Evolutionary conservation across 2,329 filamentous ascomycete genomes (phyloP).

Genomic region (Xylogone sp.): DNA sequence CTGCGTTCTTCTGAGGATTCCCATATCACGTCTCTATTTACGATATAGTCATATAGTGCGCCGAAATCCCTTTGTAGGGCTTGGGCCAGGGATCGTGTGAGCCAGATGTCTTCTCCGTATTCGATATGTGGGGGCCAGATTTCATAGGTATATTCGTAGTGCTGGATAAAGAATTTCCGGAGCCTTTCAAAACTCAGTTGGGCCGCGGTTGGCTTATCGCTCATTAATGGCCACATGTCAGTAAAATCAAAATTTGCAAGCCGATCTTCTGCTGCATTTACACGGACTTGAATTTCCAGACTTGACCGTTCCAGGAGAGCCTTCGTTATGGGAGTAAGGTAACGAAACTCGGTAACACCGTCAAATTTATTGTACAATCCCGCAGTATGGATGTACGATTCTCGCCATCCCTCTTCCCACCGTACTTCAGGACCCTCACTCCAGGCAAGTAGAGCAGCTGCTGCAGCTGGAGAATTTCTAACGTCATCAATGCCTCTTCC

Average conservation of each 20-base stretch:
- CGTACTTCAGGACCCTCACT: constrained; percentile 55
- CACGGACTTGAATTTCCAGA: constrained; percentile 57
- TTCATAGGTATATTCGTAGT: constrained; percentile 55
- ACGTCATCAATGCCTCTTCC: constrained; percentile 60
- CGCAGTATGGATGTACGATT: constrained; percentile 63
- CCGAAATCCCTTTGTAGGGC: constrained; percentile 64
- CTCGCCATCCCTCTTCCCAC: constrained; percentile 65
- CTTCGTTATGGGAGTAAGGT: constrained; percentile 57
- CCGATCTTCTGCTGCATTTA: constrained; percentile 59
- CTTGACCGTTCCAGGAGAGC: constrained; percentile 59
- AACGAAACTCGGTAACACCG: constrained; percentile 49
- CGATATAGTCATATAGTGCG: constrained; percentile 66
- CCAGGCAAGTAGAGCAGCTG: constrained; percentile 62
- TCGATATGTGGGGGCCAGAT: constrained; percentile 53
- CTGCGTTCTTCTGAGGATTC: constrained; percentile 57
- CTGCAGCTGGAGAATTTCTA: constrained; percentile 54
- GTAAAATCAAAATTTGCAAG: constrained; percentile 56
- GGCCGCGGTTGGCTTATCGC: constrained; percentile 26
- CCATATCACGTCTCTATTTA: constrained; percentile 64
- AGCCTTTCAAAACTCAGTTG: constrained; percentile 53
- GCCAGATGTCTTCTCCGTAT: constrained; percentile 50
- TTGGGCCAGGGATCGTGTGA: constrained; percentile 54
- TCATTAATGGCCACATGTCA: constrained; percentile 54
- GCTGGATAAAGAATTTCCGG: constrained; percentile 54
- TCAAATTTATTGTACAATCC: constrained; percentile 58